Conservation (phyloP, 495 filamentous ascomycete genomes). For the Talaromyces nanjingensis region DNA sequence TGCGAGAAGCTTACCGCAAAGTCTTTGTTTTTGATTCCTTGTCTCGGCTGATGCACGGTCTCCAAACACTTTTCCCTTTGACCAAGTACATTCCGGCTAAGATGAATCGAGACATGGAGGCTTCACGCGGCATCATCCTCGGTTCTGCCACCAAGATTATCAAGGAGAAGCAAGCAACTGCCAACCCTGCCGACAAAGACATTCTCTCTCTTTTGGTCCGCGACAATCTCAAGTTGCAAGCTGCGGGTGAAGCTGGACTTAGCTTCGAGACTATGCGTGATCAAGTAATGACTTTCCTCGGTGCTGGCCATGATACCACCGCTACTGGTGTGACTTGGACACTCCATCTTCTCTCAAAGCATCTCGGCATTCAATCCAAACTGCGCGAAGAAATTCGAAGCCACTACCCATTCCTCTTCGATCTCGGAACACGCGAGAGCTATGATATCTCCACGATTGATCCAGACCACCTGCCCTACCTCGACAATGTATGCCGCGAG, state of each 20-base stretch:
- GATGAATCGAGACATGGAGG: constrained; percentile 40
- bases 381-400: constrained; percentile 19
- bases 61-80: constrained; percentile 36
- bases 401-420: constrained; percentile 18
- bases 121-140: constrained; percentile 30
- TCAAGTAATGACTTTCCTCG: constrained; percentile 37
- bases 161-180: constrained; percentile 25
- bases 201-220: constrained; percentile 40
- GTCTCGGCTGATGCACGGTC: constrained; percentile 32
- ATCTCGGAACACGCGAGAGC: constrained; percentile 9
- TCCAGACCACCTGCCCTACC: constrained; percentile 31
- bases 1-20: constrained; percentile 37
- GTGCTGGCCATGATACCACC: constrained; percentile 20
- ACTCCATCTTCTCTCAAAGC: constrained; percentile 19
- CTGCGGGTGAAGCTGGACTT: constrained; percentile 26
- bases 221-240: constrained; percentile 28
- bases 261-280: constrained; percentile 39
- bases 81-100: constrained; percentile 35
- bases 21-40: constrained; percentile 37
- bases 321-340: constrained; percentile 21
- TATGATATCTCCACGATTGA: constrained; percentile 12
- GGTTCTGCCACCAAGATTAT: constrained; percentile 27
- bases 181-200: constrained; percentile 30
- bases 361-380: constrained; percentile 16
- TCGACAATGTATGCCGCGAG: constrained; percentile 44